phyloP scores from a whole-genome alignment of 2,329 filamentous ascomycete genomes.

The Neofusicoccum sp. region DNA sequence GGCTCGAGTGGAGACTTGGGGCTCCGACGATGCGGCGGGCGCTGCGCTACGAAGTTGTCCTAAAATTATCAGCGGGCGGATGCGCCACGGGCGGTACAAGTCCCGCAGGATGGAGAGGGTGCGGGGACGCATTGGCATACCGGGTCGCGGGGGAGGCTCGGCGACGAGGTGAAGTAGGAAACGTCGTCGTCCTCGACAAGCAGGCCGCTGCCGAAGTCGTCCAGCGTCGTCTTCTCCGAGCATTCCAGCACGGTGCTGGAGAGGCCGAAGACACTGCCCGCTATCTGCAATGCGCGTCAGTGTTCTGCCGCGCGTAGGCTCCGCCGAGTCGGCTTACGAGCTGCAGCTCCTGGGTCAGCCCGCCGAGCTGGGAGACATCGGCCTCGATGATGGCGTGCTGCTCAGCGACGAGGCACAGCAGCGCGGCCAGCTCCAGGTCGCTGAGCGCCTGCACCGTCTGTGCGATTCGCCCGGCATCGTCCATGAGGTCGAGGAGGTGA shows the following conservation, averaged over 20 bases:
- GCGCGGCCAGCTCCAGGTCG: constrained; percentile 81
- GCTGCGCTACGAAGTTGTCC: constrained; percentile 3
- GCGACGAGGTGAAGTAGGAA: constrained; percentile 20
- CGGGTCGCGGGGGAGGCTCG: constrained; percentile 17
- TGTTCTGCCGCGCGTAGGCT: background rate
- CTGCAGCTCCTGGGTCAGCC: constrained; percentile 70
- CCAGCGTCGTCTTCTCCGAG: constrained; percentile 68
- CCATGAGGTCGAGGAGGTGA: constrained; percentile 5
- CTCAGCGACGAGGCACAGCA: constrained; percentile 75
- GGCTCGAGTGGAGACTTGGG: constrained; percentile 15
- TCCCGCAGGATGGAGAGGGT: background rate
- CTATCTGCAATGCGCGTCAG: constrained; percentile 52
- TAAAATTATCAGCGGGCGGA: background rate
- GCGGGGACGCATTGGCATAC: background rate
- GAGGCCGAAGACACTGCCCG: constrained; percentile 69
- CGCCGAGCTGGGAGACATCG: constrained; percentile 57
- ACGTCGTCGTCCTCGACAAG: constrained; percentile 45
- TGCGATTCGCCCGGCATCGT: constrained; percentile 31
- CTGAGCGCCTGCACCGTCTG: constrained; percentile 73
- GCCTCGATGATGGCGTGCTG: constrained; percentile 90
- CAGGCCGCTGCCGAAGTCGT: constrained; percentile 75
- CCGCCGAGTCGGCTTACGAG: constrained; percentile 50
- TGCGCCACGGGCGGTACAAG: background rate
- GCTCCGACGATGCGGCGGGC: background rate
- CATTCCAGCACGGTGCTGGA: constrained; percentile 70